Conservation (phyloP, 305 asterid genomes). For the Fraxinus dipetala region DNA sequence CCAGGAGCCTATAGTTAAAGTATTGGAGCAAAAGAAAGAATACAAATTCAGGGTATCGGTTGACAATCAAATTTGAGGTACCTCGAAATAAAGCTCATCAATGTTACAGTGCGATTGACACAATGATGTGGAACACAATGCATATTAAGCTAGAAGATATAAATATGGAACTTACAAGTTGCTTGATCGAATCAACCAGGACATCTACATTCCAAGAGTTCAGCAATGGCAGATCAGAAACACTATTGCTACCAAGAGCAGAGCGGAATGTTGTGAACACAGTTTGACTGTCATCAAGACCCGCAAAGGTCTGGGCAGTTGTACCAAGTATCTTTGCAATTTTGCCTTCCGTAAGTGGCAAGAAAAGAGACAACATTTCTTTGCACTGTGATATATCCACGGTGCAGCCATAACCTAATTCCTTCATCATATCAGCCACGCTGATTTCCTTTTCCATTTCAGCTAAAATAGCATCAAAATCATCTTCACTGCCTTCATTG, state of each 20-base stretch:
- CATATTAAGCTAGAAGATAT: conserved; percentile 8
- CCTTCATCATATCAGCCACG: conserved; percentile 86
- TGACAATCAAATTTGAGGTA: not conserved
- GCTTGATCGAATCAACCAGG: conserved; percentile 80
- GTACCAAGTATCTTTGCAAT: conserved; percentile 83
- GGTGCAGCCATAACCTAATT: conserved; percentile 96
- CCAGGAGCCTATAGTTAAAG: conserved; percentile 61
- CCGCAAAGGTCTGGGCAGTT: conserved; percentile 59
- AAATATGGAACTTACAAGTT: conserved; percentile 57
- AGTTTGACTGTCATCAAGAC: conserved; percentile 71
- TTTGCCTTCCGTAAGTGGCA: conserved; percentile 68
- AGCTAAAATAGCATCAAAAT: conserved; percentile 79
- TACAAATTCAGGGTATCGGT: not conserved
- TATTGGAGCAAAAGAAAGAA: not conserved
- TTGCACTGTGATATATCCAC: conserved; percentile 68
- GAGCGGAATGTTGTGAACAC: conserved; percentile 60
- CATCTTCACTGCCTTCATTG: conserved; percentile 59
- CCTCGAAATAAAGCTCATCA: not conserved
- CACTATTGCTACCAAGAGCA: conserved; percentile 59
- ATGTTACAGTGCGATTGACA: not conserved
- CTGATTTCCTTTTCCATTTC: conserved; percentile 96
- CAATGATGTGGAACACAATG: not conserved
- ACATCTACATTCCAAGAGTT: conserved; percentile 75
- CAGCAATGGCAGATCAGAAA: conserved; percentile 46
- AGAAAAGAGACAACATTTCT: conserved; percentile 68